Base-by-base conservation (phyloP, 495 filamentous ascomycete genomes). In the Wilcoxina mikolae region DNA sequence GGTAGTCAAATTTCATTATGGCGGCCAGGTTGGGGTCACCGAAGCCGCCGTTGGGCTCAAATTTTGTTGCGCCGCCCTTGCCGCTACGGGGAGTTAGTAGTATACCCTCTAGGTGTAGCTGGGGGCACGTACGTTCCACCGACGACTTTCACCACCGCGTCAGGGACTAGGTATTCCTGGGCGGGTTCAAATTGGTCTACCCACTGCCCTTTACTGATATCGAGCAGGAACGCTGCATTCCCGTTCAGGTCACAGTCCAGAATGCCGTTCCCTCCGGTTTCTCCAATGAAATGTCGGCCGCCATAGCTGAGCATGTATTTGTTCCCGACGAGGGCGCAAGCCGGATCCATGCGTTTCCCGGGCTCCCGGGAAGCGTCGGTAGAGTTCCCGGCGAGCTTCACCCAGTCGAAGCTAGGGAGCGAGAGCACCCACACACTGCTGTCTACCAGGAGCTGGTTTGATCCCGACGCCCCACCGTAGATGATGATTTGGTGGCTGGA, bases 401-500 rank as follows among this genome's bases (percentile, higher is more conserved):
- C 20, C 56, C 53, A 58, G 23, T 56, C 53, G n/a, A 59, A 51
- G 11, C 9, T 29, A 0, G 57, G 57, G 15, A 56, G 31, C 17
- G 26, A 29, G 18, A 59, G 39, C 26, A 42, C 57, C 57, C 57
- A 59, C 11, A 59, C 22, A 7, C 26, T 25, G 12, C 22, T 33
- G 22, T 45, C 29, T 18, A 29, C 43, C 18, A 29, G 17, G 17
- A 7, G 26, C 9, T 3, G 22, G n/a, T 33, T 29, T 24, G 47
- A 12, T 2, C 15, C 11, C 2, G 9, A 2, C 3, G 20, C 44
- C 11, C 44, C 45, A 1, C 53, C 57, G 28, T 43, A 29, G 20
- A 52, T 56, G 11, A 48, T 26, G n/a, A 58, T 58, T 23, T 55
- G 53, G 9, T 59, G 45, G 4, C 28, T 48, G n/a, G 57, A 56